Base-by-base conservation (phyloP, 495 filamentous ascomycete species). In the Trichoderma reesei region DNA sequence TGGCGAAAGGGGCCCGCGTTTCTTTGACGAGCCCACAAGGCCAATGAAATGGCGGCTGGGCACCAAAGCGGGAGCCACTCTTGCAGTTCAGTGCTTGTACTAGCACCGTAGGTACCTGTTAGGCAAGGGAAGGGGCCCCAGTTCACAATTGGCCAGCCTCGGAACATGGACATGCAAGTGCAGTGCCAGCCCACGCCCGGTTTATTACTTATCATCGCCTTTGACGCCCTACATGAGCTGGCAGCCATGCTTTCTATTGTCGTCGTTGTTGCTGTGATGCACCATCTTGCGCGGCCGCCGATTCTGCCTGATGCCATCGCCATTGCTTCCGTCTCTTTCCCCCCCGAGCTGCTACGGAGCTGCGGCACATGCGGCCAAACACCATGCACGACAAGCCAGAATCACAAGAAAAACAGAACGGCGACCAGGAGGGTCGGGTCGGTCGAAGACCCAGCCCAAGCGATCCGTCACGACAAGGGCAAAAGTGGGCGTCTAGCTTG, bases 1-100 rank as follows among this genome's bases (percentile, higher is more conserved):
- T 56, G 51, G 51, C 51, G 51, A 56, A 56, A 56, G 51, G 51
- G 51, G 51, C 20, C n/a, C n/a, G n/a, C n/a, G n/a, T n/a, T n/a
- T 56, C 51, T 56, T 31, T 34, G 51, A n/a, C 26, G 51, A 14
- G 14, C 51, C 51, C 20, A 56, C 26, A 31, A 56, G 51, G 18
- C 46, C 46, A 51, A 31, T 26, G 10, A 10, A 26, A 56, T 14
- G 8, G 51, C 7, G 31, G 20, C 51, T 46, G 16, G 42, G 5
- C 42, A 39, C 37, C n/a, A n/a, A n/a, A n/a, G 37, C 4, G 5
- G 37, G 37, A 39, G 37, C 37, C 37, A 39, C 37, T n/a, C n/a
- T n/a, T n/a, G n/a, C n/a, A n/a, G n/a, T n/a, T n/a, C n/a, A n/a
- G n/a, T n/a, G n/a, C n/a, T n/a, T n/a, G n/a, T n/a, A n/a, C n/a